Evolutionary conservation across 768 basidiomycete species (phyloP).

Genomic region (Lenzites betulinus): DNA sequence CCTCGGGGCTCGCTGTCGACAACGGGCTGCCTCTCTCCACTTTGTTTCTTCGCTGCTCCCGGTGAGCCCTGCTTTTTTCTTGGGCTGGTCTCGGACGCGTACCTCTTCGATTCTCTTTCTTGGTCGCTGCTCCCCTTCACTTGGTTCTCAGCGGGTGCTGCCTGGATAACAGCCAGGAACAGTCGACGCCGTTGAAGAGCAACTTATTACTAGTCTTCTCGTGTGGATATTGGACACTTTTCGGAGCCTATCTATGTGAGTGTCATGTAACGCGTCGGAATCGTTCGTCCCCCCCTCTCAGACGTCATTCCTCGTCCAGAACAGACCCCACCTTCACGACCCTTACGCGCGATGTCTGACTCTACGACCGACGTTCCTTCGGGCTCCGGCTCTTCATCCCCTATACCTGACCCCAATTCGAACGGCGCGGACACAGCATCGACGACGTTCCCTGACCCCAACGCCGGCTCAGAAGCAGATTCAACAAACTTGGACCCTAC

Average conservation of each 20-base stretch:
- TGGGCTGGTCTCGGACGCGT: constrained; percentile 21
- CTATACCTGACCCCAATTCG: not conserved
- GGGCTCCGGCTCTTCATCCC: not conserved
- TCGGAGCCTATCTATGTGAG: not conserved
- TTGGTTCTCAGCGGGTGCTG: constrained; percentile 6
- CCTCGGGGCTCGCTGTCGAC: not conserved
- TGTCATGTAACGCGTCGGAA: not conserved
- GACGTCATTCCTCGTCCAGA: not conserved
- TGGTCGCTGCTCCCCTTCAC: not conserved
- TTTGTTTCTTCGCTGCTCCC: constrained; percentile 21
- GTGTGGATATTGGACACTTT: not conserved
- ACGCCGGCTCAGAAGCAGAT: not conserved
- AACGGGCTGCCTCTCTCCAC: constrained; percentile 9
- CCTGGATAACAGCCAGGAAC: not conserved
- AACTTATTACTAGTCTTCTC: not conserved
- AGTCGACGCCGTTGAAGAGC: constrained; percentile 3
- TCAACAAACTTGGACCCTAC: not conserved
- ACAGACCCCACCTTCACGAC: not conserved
- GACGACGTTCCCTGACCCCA: too few species aligned
- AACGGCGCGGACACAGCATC: not conserved
- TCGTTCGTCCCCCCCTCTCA: not conserved
- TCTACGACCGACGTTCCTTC: not conserved
- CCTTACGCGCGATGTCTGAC: constrained; percentile 13
- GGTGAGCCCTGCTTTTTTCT: constrained; percentile 21
- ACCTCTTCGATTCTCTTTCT: not conserved